Percentiles rank a stretch among this genome's conserved stretches.
Conservation (phyloP, 2,329 filamentous ascomycete species). For the Clarireedia homoeocarpa region DNA sequence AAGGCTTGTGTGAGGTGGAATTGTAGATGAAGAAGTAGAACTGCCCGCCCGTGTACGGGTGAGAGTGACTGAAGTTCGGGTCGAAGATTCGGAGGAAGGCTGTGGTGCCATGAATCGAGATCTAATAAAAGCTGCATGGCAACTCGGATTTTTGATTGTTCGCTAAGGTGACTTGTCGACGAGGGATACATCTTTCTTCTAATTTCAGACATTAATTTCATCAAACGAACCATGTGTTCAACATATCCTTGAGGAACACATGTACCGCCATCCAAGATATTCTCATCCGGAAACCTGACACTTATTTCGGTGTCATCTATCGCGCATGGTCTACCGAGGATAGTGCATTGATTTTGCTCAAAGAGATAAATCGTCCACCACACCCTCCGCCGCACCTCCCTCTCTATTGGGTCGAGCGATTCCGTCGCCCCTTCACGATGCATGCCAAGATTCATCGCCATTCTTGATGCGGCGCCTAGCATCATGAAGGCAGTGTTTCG, state of each 20-base stretch:
- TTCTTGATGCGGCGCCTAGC: conserved; percentile 34
- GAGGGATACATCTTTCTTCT: conserved; percentile 24
- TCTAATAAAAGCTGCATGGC: conserved; percentile 21
- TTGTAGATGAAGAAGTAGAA: conserved; percentile 25
- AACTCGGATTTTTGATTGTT: conserved; percentile 16
- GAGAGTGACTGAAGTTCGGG: conserved; percentile 15
- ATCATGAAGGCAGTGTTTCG: conserved; percentile 35
- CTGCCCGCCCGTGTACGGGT: conserved; percentile 22
- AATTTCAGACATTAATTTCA: conserved; percentile 21
- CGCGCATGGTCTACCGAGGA: conserved; percentile 24
- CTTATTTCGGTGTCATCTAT: conserved; percentile 27
- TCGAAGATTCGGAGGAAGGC: conserved; percentile 20
- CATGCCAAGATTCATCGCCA: conserved; percentile 38
- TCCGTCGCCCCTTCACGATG: conserved; percentile 34
- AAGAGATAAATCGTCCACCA: conserved; percentile 28
- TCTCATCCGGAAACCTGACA: conserved; percentile 24
- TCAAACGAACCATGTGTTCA: conserved; percentile 21
- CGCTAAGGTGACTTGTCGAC: conserved; percentile 15
- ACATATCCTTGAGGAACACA: conserved; percentile 22
- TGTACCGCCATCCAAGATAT: conserved; percentile 21
- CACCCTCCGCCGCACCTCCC: conserved; percentile 24
- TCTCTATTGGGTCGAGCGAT: conserved; percentile 29
- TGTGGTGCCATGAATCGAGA: conserved; percentile 23
- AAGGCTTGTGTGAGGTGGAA: conserved; percentile 26
- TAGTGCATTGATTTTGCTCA: conserved; percentile 27